Evolutionary conservation across 140 eudicot species (phyloP), one percentile per base, ranked within the genome.

Genomic region (Senecio squalidus): DNA sequence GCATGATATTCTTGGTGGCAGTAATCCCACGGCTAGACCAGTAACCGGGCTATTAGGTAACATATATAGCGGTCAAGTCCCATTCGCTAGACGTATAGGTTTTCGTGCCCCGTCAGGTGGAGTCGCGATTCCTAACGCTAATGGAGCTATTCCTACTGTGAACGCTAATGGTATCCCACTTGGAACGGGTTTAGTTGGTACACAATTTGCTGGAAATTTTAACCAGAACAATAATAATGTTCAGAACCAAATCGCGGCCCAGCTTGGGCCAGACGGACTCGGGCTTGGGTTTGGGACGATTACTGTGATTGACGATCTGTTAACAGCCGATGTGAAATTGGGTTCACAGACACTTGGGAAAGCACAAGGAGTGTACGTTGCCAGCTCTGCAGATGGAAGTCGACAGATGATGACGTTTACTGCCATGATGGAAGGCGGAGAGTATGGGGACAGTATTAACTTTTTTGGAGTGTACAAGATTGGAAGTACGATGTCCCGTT

Each of bases 371-470:
- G 95, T 92, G 36, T 92, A 92, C 43, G 92, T 92, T 1, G 78
- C 96, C 9, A 86, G 98, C 76, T 92, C 98, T 1, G 95, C 89
- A 0, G 92, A 84, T 4, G 96, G 98, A 5, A 68, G 80, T 20
- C 74, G 83, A 6, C 95, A 92, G 76, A 85, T 92, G 95, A 92
- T 92, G 98, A 80, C 95, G 9, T 92, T 92, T 58, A 92, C 95
- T 5, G 98, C 96, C n/a, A 55, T 92, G 95, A 74, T 87, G 73
- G 97, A 90, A 75, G 95, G 97, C 5, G 97, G 95, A 5, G 95
- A 90, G 46, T 90, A 82, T 4, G 97, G 97, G 0, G 98, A 92
- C 56, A 87, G 96, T 54, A 71, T 92, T 5, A 82, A 83, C 69
- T 84, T 87, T 55, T 92, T 84, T 23, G 98, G 98, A 5, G 93